A percentile compares a stretch with the other conserved stretches of the same genome.
Evolutionary conservation across 2,329 filamentous ascomycete species (phyloP).

Genomic region (Diplodia sapinea): DNA sequence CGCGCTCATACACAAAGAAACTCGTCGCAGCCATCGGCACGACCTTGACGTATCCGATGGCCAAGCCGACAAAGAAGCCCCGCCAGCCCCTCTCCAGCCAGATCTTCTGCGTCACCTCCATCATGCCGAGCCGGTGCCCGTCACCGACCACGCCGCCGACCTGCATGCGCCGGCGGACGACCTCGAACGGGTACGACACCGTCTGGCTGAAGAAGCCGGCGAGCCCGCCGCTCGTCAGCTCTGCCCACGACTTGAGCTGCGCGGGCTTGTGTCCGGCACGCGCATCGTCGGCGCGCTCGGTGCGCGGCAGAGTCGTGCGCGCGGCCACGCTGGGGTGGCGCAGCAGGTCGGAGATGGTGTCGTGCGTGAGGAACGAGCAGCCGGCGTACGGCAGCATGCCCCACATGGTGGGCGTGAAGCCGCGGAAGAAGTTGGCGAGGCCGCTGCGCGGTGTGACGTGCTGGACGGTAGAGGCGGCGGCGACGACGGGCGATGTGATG

Average conservation of each 20-base stretch:
- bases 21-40: conserved; percentile 82
- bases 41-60: conserved; percentile 94
- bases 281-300: conserved; percentile 45
- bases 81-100: conserved; percentile 74
- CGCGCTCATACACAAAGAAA: conserved; percentile 71
- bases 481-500: conserved; percentile 49
- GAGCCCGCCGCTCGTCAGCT: conserved; percentile 81
- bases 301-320: conserved; percentile 76
- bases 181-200: conserved; percentile 89
- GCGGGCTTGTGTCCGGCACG: conserved; percentile 63
- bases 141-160: conserved; percentile 94
- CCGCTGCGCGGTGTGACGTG: conserved; percentile 68
- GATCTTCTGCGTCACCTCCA: conserved; percentile 78
- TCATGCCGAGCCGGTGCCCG: conserved; percentile 76
- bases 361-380: conserved; percentile 93
- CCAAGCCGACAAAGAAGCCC: conserved; percentile 91
- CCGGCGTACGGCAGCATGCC: conserved; percentile 98
- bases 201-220: conserved; percentile 92
- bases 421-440: conserved; percentile 90
- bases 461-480: conserved; percentile 53
- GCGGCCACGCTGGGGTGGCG: conserved; percentile 69
- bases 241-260: conserved; percentile 82
- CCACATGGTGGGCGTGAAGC: conserved; percentile 85
- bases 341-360: conserved; percentile 84
- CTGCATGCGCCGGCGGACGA: conserved; percentile 92